These are phyloP conservation scores for Carallia pectinifolia DNA, from an alignment of 345 rosid species.

Conservation along the genomic window DNA sequence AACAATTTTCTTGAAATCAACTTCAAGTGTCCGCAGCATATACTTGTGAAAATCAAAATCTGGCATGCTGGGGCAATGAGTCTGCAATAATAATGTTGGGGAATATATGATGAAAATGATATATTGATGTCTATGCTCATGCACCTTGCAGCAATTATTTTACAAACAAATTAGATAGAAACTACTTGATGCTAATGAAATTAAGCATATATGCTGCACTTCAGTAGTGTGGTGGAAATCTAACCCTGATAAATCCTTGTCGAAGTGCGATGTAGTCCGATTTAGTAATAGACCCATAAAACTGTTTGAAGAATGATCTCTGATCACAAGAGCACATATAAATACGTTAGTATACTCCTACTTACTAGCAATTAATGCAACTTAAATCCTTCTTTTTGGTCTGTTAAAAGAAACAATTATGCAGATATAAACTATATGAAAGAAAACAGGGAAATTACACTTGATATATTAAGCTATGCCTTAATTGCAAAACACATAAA, in stretches of 20 bases:
- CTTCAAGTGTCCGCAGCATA: constrained; percentile 61
- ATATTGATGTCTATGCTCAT: too few species aligned
- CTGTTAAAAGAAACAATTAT: too few species aligned
- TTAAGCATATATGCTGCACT: neutral
- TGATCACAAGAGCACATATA: constrained; percentile 16
- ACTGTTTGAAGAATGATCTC: constrained; percentile 87
- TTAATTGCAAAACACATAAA: too few species aligned
- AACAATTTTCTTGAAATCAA: constrained; percentile 66
- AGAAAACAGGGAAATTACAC: too few species aligned
- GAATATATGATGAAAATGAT: neutral
- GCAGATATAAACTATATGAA: too few species aligned
- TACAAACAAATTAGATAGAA: too few species aligned
- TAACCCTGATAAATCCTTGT: constrained; percentile 68
- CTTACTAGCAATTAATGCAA: too few species aligned
- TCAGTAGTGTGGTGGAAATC: constrained; percentile 3
- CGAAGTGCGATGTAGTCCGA: constrained; percentile 74
- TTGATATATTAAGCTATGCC: too few species aligned
- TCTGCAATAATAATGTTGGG: constrained; percentile 26
- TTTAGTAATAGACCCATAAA: constrained; percentile 68
- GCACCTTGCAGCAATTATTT: too few species aligned
- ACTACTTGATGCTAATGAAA: too few species aligned
- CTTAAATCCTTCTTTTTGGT: too few species aligned
- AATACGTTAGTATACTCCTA: neutral
- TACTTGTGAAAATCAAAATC: constrained; percentile 62
- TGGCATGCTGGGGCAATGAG: constrained; percentile 32